Evolutionary conservation across 1,139 yeast genomes (phyloP).

Genomic region (Pichia sp.): DNA sequence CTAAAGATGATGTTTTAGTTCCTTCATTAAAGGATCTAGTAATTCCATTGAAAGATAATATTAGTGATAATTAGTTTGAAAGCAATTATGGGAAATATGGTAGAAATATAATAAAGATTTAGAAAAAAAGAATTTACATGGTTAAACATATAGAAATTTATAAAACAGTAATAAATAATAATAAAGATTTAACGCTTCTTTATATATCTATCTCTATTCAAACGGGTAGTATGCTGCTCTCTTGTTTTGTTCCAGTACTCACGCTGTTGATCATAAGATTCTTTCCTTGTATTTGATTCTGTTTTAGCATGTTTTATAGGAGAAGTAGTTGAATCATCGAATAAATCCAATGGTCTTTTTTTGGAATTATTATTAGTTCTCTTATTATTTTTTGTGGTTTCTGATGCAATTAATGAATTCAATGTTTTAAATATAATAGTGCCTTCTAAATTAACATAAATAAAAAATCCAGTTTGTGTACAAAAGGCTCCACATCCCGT

Average conservation of each 20-base stretch:
- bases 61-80: neutral
- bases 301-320: neutral
- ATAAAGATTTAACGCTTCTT: neutral
- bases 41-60: constrained; percentile 19
- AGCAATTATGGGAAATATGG: no score
- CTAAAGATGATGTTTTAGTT: constrained; percentile 15
- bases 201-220: constrained; percentile 1
- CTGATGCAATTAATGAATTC: neutral
- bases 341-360: constrained; percentile 6
- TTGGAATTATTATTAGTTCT: neutral
- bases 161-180: no score
- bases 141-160: no score
- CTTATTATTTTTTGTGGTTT: neutral
- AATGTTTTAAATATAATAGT: neutral
- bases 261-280: neutral
- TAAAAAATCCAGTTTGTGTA: constrained; percentile 2
- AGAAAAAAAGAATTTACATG: no score
- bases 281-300: constrained; percentile 1
- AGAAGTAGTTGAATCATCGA: neutral
- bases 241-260: constrained; percentile 3
- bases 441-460: constrained; percentile 5
- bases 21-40: constrained; percentile 17
- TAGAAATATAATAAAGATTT: no score
- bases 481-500: constrained; percentile 6
- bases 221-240: constrained; percentile 4